These are phyloP conservation scores for Citrus cavaleriei DNA, from an alignment of 345 rosid species.

Conservation along the genomic window DNA sequence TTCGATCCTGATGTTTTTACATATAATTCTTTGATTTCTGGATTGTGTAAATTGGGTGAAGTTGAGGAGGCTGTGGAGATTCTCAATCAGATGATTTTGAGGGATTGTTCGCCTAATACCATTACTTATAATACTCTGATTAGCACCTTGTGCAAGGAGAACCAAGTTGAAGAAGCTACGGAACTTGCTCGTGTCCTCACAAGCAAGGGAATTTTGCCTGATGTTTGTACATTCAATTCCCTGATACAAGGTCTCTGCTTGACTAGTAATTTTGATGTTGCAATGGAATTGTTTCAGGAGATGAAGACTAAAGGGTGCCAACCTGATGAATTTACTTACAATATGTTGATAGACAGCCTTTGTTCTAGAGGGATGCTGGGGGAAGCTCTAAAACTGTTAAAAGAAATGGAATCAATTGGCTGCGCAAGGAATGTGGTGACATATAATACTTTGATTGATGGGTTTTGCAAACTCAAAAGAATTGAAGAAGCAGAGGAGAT, in stretches of 20 bases:
- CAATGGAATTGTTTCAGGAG: conserved; percentile 72
- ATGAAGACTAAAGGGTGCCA: conserved; percentile 80
- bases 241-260: conserved; percentile 78
- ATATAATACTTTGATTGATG: conserved; percentile 81
- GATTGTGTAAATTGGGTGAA: conserved; percentile 77
- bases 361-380: conserved; percentile 61
- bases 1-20: conserved; percentile 80
- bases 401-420: conserved; percentile 76
- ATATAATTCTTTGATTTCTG: conserved; percentile 76
- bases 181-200: conserved; percentile 64
- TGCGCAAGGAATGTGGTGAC: conserved; percentile 76
- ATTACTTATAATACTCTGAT: conserved; percentile 91
- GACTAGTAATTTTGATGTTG: conserved; percentile 46
- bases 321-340: conserved; percentile 85
- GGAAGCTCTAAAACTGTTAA: conserved; percentile 64
- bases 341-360: conserved; percentile 74
- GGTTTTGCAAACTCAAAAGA: conserved; percentile 78
- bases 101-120: conserved; percentile 82
- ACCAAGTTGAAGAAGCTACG: conserved; percentile 71
- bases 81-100: conserved; percentile 69
- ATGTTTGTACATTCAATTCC: conserved; percentile 71
- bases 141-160: conserved; percentile 77
- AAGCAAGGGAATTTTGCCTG: conserved; percentile 72
- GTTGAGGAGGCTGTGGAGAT: conserved; percentile 75
- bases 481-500: conserved; percentile 81